Base-by-base conservation (phyloP, 2,329 filamentous ascomycete genomes). In the Colletotrichum echinochloae region DNA sequence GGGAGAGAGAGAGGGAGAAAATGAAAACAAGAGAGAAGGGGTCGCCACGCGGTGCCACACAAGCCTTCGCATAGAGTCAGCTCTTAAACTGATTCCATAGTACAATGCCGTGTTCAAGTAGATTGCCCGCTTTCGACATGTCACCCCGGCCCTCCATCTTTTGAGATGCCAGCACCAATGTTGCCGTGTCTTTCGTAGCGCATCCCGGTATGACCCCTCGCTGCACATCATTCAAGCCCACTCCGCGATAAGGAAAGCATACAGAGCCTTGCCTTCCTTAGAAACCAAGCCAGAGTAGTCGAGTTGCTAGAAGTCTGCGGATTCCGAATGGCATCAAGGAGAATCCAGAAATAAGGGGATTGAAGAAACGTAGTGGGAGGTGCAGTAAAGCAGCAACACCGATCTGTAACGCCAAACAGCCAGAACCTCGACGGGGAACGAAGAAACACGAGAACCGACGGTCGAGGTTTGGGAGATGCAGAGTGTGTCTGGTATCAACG, bases 401-500 rank as follows among this genome's bases (percentile, higher is more conserved):
- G 35, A 71, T 64, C 49, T 54, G 55, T 66, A 73, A 74, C 69
- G 65, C 74, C 68, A 77, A 75, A 83, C 86, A 83, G 82, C 84
- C 83, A 76, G 77, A 83, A 81, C 80, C 79, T 71, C 72, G 64
- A 60, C 52, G 66, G 66, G 60, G 67, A 33, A 39, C 49, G 49
- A 51, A 44, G 35, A 46, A 57, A 55, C 48, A 49, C 33, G 33
- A 37, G 48, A 51, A 48, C 70, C 55, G 65, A 64, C 56, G 39
- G 46, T 7, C 60, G 48, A 66, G 37, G 72, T 78, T 80, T 83
- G 81, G 77, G 79, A 77, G 81, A 84, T 85, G 83, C 84, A 86
- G 87, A 85, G 84, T 83, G 84, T 85, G 85, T 83, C 84, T 86
- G 87, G 87, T 88, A 89, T 89, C 84, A 85, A 82, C 81, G 80